Evolutionary conservation across 78 protist genomes (phyloP).

Genomic region (Ministeria vibrans): DNA sequence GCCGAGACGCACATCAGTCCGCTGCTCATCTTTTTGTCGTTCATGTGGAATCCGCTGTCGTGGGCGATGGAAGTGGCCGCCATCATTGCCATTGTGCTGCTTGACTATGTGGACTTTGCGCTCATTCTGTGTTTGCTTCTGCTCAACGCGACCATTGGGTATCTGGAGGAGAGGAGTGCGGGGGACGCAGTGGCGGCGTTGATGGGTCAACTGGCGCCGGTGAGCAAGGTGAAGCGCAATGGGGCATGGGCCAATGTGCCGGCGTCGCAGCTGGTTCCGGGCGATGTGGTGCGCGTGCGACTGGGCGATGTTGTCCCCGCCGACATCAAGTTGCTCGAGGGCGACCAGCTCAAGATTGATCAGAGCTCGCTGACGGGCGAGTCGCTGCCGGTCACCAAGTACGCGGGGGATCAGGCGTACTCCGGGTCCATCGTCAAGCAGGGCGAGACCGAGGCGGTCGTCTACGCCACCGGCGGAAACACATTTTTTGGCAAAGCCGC

Average conservation of each 20-base stretch:
- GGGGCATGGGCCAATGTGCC: conserved; percentile 47
- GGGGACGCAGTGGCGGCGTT: conserved; percentile 80
- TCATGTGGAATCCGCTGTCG: conserved; percentile 69
- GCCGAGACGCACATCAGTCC: conserved; percentile 6
- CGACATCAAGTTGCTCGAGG: conserved; percentile 51
- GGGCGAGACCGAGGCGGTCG: conserved; percentile 72
- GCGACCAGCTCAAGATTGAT: conserved; percentile 50
- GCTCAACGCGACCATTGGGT: conserved; percentile 71
- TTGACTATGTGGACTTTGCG: conserved; percentile 42
- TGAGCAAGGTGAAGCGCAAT: conserved; percentile 47
- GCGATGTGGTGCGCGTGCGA: conserved; percentile 66
- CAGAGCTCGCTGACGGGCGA: conserved; percentile 78
- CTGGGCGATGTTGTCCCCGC: conserved; percentile 80
- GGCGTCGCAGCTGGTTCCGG: conserved; percentile 73
- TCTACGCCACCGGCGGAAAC: conserved; percentile 72
- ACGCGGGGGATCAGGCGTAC: conserved; percentile 45
- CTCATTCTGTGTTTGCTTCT: conserved; percentile 50
- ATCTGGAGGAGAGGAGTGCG: conserved; percentile 70
- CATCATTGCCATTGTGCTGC: conserved; percentile 45
- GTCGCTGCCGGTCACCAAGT: conserved; percentile 64
- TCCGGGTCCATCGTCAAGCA: conserved; percentile 77
- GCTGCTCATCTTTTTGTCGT: conserved; percentile 22
- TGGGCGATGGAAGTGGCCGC: conserved; percentile 73
- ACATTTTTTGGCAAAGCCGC: conserved; percentile 83
- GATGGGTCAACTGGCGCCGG: conserved; percentile 49